Percentiles rank a stretch among this genome's conserved stretches.
Evolutionary conservation across 352 stramenopile species (phyloP).

Genomic region (Albugo laibachii): DNA sequence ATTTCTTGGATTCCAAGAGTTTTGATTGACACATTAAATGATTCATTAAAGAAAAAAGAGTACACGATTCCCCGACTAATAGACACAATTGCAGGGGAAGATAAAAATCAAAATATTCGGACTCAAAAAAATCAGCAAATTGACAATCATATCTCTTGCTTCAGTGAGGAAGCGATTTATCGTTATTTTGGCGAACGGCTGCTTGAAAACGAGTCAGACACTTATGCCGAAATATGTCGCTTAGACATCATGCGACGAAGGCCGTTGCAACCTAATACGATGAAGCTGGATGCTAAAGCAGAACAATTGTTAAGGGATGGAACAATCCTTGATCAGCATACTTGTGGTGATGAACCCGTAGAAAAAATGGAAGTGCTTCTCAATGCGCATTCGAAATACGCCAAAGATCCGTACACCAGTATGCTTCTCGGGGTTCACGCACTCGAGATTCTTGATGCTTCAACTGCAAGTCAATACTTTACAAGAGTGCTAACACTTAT

Average conservation of each 20-base stretch:
- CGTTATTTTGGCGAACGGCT: slow-evolving; percentile 22
- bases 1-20: slow-evolving; percentile 30
- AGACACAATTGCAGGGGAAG: background rate
- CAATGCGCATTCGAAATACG: no score
- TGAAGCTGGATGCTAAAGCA: no score
- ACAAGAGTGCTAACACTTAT: slow-evolving; percentile 18
- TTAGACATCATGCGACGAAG: slow-evolving; percentile 11
- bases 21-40: slow-evolving; percentile 18
- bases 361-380: no score
- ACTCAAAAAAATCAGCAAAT: no score
- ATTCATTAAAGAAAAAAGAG: slow-evolving; percentile 17
- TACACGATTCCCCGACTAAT: slow-evolving; percentile 12
- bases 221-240: slow-evolving; percentile 32
- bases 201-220: slow-evolving; percentile 6
- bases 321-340: no score
- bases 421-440: slow-evolving; percentile 32
- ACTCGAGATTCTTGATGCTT: slow-evolving; percentile 23
- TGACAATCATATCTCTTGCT: no score
- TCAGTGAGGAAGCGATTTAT: slow-evolving; percentile 19
- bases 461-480: slow-evolving; percentile 16
- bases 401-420: slow-evolving; percentile 15
- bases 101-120: no score
- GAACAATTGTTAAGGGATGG: no score
- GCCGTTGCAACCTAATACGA: no score
- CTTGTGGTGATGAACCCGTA: no score